Evolutionary conservation across 345 rosid genomes (phyloP).

Genomic region (Euphorbia lathyris): DNA sequence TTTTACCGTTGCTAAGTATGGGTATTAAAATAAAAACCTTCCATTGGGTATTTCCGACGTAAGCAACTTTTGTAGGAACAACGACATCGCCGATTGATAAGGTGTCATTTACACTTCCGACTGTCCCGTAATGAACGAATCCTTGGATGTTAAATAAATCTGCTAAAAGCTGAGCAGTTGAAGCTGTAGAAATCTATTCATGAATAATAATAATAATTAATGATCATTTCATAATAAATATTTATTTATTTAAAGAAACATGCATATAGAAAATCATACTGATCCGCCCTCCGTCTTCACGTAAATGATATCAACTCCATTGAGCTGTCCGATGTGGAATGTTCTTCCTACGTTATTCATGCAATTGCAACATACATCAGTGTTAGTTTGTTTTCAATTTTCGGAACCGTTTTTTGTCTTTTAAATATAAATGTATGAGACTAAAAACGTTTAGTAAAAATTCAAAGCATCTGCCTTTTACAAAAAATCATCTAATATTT

Average conservation of each 20-base stretch:
- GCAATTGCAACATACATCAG: too few relatives aligned
- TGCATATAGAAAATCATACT: too few relatives aligned
- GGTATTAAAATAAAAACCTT: not conserved
- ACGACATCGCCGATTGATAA: not conserved
- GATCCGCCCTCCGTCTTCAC: slow-evolving; percentile 38
- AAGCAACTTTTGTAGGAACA: not conserved
- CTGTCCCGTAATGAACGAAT: slow-evolving; percentile 13
- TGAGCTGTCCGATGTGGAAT: slow-evolving; percentile 34
- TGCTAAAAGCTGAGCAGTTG: not conserved
- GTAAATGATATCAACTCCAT: slow-evolving; percentile 23
- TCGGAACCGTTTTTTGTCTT: too few relatives aligned
- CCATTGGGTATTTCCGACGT: not conserved
- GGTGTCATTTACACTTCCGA: slow-evolving; percentile 1
- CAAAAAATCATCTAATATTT: too few relatives aligned
- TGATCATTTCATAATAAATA: too few relatives aligned
- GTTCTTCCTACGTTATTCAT: slow-evolving; percentile 28
- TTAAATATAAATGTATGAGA: too few relatives aligned
- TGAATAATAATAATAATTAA: too few relatives aligned
- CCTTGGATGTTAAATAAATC: not conserved
- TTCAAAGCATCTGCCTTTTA: too few relatives aligned
- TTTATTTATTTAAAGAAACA: too few relatives aligned
- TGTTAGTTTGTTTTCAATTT: too few relatives aligned
- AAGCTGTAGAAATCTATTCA: slow-evolving; percentile 9
- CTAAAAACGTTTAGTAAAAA: too few relatives aligned
- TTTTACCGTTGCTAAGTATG: too few relatives aligned